Evolutionary conservation across 495 filamentous ascomycete genomes (phyloP).

Genomic region (Tuber magnatum): DNA sequence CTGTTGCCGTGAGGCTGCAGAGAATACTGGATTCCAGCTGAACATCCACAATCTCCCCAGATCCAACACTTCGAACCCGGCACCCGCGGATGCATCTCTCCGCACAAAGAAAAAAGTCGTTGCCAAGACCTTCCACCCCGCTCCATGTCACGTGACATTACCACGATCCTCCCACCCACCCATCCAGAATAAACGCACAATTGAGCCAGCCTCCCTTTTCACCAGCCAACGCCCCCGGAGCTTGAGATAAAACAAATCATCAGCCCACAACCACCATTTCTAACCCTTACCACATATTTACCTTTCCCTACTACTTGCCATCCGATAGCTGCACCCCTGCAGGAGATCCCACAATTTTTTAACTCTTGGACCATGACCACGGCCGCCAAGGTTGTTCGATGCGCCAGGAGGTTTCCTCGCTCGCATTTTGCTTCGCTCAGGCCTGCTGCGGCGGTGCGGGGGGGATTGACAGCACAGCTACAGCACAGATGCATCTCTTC

Average conservation of each 20-base stretch:
- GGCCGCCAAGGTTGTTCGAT: slow-evolving; percentile 34
- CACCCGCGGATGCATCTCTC: not conserved
- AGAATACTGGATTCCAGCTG: not conserved
- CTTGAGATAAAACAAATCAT: slow-evolving; percentile 10
- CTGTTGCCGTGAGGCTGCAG: not conserved
- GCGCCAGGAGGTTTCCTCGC: slow-evolving; percentile 19
- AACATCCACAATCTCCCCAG: not conserved
- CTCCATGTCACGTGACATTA: not conserved
- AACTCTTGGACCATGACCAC: slow-evolving; percentile 20
- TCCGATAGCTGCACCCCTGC: slow-evolving; percentile 20
- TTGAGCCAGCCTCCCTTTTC: not conserved
- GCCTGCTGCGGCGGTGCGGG: slow-evolving; percentile 10
- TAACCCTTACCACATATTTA: not conserved
- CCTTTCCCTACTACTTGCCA: not conserved
- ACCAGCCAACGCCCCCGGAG: not conserved
- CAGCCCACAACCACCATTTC: slow-evolving; percentile 8
- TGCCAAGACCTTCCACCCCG: not conserved
- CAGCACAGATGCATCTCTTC: slow-evolving; percentile 27
- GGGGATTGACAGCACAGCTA: not conserved
- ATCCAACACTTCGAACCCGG: not conserved
- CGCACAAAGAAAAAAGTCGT: not conserved
- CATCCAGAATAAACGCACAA: not conserved
- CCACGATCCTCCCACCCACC: not conserved
- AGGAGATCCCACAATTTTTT: not conserved
- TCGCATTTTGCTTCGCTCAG: slow-evolving; percentile 11